Base-by-base conservation (phyloP, 441 rosid genomes). In the Syzygium malaccense region DNA sequence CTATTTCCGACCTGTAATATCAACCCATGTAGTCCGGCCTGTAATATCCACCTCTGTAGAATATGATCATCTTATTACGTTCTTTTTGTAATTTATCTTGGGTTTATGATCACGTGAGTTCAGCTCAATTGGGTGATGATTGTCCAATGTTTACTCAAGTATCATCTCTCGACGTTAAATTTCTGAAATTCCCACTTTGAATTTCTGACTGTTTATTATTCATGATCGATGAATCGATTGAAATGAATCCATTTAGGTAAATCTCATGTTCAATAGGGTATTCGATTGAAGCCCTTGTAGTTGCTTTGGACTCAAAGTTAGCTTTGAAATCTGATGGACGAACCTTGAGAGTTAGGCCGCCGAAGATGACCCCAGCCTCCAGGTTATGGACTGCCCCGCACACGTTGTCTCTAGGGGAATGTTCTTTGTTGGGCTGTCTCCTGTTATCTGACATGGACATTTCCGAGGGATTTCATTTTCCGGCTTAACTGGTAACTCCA, bases 401-500 rank as follows among this genome's bases (percentile, higher is more conserved):
- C 1, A 10, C 30, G 20, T 2, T 0, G 71, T 7, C 0, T 64
- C 1, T 9, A 64, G 37, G 9, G 71, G 30, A 18, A 64, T 64
- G 37, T n/a, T 64, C 19, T 64, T 33, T 30, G 71, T n/a, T 30
- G 37, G 71, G 5, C 10, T 30, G 37, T 37, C 80, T 6, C 80
- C 28, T 37, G 3, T 71, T 12, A 37, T 20, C 28, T 15, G 80
- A 37, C 49, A 71, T 3, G 49, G 80, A 37, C 80, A 71, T 20
- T 71, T 37, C 83, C 83, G n/a, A 20, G 17, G 7, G 83, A 6
- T 37, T 25, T 37, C 51, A 71, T 37, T 71, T 37, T 37, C 41
- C 3, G 51, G 51, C 51, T 9, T 37, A 11, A 7, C 49, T 37
- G 3, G 80, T 10, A 19, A 71, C 28, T 41, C 11, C 5, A 20